Conservation (phyloP, 108 stramenopile genomes). For the Nitzschia sp. region DNA sequence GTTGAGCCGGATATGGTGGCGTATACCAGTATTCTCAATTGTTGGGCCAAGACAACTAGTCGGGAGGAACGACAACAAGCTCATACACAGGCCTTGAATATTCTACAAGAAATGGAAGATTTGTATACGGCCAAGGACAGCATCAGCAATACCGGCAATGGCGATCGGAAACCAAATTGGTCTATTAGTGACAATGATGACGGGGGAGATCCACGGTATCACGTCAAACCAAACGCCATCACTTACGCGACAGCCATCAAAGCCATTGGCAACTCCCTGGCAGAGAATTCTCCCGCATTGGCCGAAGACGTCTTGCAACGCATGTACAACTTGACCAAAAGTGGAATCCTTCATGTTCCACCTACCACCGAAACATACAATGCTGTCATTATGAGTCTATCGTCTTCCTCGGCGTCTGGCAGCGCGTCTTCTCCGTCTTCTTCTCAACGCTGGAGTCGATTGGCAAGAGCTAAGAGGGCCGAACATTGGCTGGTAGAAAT, state of each 20-base stretch:
- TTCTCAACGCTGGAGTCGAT: neutral
- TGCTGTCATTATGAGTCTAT: conserved; percentile 58
- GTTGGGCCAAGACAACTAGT: conserved; percentile 45
- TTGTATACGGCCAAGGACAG: conserved; percentile 9
- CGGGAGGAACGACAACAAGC: conserved; percentile 36
- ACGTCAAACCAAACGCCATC: conserved; percentile 43
- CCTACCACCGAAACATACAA: conserved; percentile 49
- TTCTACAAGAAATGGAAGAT: conserved; percentile 44
- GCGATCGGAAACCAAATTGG: neutral
- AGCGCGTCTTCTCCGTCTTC: no score
- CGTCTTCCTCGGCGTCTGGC: no score
- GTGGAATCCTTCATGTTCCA: conserved; percentile 21
- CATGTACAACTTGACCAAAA: conserved; percentile 41
- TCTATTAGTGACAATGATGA: neutral
- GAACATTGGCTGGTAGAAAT: conserved; percentile 34
- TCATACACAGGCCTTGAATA: conserved; percentile 27
- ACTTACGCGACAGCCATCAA: conserved; percentile 44
- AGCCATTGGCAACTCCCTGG: conserved; percentile 48
- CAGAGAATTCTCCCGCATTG: conserved; percentile 28
- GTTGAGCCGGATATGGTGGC: conserved; percentile 53
- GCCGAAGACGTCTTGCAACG: conserved; percentile 40
- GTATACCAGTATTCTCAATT: conserved; percentile 46
- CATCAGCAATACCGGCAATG: conserved; percentile 7
- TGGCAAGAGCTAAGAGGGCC: conserved; percentile 19
- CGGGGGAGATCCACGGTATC: neutral